Conservation (phyloP, 495 filamentous ascomycete genomes). For the Tuber borchii region DNA sequence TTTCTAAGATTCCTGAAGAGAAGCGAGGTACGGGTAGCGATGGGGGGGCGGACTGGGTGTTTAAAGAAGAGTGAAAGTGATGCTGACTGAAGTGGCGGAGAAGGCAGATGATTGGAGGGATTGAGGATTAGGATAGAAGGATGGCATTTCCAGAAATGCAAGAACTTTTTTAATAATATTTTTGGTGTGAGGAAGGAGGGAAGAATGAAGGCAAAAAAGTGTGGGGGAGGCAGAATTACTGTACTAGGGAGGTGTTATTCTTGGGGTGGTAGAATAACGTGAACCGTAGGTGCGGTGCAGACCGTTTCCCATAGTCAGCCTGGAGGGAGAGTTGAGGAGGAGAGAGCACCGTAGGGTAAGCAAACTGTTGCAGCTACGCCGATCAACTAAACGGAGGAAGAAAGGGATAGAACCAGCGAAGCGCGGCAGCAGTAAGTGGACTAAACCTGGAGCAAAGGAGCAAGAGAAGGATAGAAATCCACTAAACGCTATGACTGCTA, state of each 20-base stretch:
- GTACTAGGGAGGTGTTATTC: background rate
- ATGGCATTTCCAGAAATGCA: conserved; percentile 37
- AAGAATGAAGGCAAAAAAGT: conserved; percentile 1
- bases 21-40: conserved; percentile 1
- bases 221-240: conserved; percentile 4
- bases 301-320: background rate
- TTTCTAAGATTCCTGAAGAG: background rate
- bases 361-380: background rate
- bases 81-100: conserved; percentile 14
- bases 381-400: background rate
- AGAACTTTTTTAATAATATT: background rate
- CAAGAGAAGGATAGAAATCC: background rate
- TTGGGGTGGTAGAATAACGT: background rate
- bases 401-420: background rate
- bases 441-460: background rate
- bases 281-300: background rate
- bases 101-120: conserved; percentile 25
- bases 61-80: conserved; percentile 24
- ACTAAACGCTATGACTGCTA: background rate
- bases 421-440: background rate
- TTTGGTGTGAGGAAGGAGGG: background rate
- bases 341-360: background rate
- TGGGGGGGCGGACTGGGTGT: conserved; percentile 17
- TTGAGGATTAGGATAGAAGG: background rate
- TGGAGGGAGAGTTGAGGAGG: background rate